Base-by-base conservation (phyloP, 1,284 basidiomycete genomes). In the Moesziomyces sp. region DNA sequence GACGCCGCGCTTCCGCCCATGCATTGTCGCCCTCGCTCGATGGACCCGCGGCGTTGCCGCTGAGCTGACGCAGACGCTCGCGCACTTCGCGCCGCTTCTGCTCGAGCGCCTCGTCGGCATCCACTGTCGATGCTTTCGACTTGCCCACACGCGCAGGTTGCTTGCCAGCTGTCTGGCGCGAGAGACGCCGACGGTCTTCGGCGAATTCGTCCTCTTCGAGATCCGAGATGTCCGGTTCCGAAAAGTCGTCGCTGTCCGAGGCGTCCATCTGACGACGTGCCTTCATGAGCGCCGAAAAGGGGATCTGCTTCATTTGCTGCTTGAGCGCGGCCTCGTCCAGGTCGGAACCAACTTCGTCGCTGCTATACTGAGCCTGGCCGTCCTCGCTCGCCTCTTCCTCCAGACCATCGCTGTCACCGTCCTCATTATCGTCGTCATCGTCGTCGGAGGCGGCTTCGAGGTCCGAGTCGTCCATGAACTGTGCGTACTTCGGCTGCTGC, bases 401-500 rank as follows among this genome's bases (percentile, higher is more conserved):
- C n/a, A 14, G 21, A 19, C 88, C 87, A 43, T 89, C 89, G 30
- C 88, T 88, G 16, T 87, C 89, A 28, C 88, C 89, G 16, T 87
- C 86, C 87, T 89, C 90, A 10, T 76, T 21, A 26, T 26, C 24
- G 6, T 26, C 24, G 24, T 26, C 58, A 24, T 86, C 58, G 19
- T 62, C 62, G 28, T 68, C 72, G 11, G 66, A 46, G 19, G 23
- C 52, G 5, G 79, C 75, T 28, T 81, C 71, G 9, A 62, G 64
- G 33, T 79, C 68, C 13, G 79, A 76, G n/a, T 81, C 80, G 23
- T 79, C 86, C 21, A 80, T 64, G 63, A 74, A 80, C 18, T 80
- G 78, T 3, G 78, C 76, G 26, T 72, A 77, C 19, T 68, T 65
- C 3, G 59, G 50, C 45, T 54, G 26, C 48, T 60, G 55, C 19